Conservation (phyloP, 2,329 filamentous ascomycete species). For the Pseudogymnoascus sp. region DNA sequence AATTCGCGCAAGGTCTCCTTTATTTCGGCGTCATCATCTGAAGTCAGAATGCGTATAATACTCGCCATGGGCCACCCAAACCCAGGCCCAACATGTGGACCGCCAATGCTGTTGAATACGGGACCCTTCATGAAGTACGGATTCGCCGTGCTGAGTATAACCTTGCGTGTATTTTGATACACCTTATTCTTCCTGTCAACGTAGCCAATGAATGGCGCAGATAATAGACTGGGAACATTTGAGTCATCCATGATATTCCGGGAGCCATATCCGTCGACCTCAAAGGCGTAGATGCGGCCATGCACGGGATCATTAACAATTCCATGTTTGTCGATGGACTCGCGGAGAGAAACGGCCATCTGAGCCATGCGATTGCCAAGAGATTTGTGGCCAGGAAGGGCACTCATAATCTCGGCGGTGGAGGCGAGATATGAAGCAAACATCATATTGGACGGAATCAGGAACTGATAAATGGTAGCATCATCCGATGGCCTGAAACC, state of each 20-base stretch:
- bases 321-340: slow-evolving; percentile 63
- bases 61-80: slow-evolving; percentile 49
- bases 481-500: slow-evolving; percentile 91
- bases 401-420: slow-evolving; percentile 45
- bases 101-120: slow-evolving; percentile 64
- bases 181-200: slow-evolving; percentile 50
- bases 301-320: slow-evolving; percentile 57
- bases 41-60: slow-evolving; percentile 46
- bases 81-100: slow-evolving; percentile 54
- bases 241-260: slow-evolving; percentile 61
- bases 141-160: slow-evolving; percentile 69
- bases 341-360: slow-evolving; percentile 55
- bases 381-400: slow-evolving; percentile 41
- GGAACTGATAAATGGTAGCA: slow-evolving; percentile 71
- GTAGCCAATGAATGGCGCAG: slow-evolving; percentile 58
- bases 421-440: slow-evolving; percentile 56
- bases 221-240: slow-evolving; percentile 61
- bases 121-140: slow-evolving; percentile 59
- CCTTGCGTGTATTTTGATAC: slow-evolving; percentile 73
- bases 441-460: slow-evolving; percentile 89
- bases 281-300: slow-evolving; percentile 67
- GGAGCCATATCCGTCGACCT: slow-evolving; percentile 65
- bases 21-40: slow-evolving; percentile 30
- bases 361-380: slow-evolving; percentile 50
- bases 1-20: slow-evolving; percentile 23